Base-by-base conservation (phyloP, 179 eudicot genomes). In the Patellifolia procumbens region DNA sequence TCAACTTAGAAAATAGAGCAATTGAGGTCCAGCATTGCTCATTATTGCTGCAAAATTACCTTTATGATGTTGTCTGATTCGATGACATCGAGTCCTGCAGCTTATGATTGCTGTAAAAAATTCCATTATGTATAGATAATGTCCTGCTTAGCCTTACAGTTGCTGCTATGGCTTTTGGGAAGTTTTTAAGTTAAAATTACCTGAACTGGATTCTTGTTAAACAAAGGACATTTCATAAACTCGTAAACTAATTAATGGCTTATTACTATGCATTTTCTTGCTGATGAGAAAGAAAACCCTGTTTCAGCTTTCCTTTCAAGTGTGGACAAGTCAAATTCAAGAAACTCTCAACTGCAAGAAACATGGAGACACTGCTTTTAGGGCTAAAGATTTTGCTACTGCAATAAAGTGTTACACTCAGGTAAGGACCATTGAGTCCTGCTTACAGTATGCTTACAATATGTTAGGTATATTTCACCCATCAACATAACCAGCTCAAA, bases 261-360 rank as follows among this genome's bases (percentile, higher is more conserved):
- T 20, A 63, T 56, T 10, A 56, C 29, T 56, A 31, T 12, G 65
- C 60, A 46, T 43, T 35, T 5, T 43, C 39, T 26, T 20, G 3
- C 58, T 77, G 48, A 73, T 53, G 68, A 74, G 45, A 61, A 65
- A 28, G 17, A 24, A 29, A 78, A 39, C 68, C 67, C 70, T 42
- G 63, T 61, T 55, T 59, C 90, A 92, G 97, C 96, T 89, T 45
- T 92, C 96, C 8, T 91, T 92, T 67, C 93, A 91, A 86, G 84
- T 85, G 79, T 91, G 97, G 96, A 89, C 96, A 20, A 84, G 78
- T 81, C 94, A 90, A 69, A 85, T 92, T 79, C 92, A 91, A 75
- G 97, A 92, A 67, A 87, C 96, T 2, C 81, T 92, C 29, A 88
- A 89, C 81, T 83, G 83, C 79, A 91, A 86, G 87, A 92, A 91